Conservation (phyloP, 495 filamentous ascomycete genomes). For the Pyrenula massariospora region DNA sequence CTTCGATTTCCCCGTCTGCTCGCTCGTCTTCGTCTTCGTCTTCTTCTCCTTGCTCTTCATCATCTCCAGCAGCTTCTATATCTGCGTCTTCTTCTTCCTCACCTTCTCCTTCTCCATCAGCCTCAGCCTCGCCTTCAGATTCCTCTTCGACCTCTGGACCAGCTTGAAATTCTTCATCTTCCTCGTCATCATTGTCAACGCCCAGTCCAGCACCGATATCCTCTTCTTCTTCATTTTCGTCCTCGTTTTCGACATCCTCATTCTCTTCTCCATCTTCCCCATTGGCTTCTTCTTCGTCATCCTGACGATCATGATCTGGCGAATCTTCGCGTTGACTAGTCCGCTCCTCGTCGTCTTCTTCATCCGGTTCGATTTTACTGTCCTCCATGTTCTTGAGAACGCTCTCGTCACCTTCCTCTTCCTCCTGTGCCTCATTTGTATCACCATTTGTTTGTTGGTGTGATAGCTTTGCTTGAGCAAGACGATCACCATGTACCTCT, state of each 20-base stretch:
- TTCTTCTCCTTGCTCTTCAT: background rate
- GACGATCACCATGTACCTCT: background rate
- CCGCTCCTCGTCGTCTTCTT: background rate
- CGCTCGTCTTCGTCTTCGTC: background rate
- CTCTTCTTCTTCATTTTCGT: background rate
- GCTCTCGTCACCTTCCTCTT: constrained; percentile 5
- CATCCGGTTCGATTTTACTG: constrained; percentile 6
- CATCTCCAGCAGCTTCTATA: background rate
- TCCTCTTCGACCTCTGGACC: background rate
- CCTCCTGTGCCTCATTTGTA: background rate
- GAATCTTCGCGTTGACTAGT: background rate
- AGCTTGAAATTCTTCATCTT: background rate
- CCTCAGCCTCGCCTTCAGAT: background rate
- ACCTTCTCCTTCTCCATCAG: background rate
- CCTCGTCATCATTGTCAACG: background rate
- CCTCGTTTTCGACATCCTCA: constrained; percentile 6
- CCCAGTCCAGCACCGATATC: background rate
- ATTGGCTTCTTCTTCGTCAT: constrained; percentile 3
- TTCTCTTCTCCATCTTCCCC: constrained; percentile 10
- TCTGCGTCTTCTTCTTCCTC: background rate
- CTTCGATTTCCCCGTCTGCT: background rate
- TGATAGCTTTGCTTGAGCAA: constrained; percentile 2
- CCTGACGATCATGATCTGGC: background rate
- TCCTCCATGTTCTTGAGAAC: constrained; percentile 3
- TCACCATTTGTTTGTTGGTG: constrained; percentile 4